Evolutionary conservation across 805 yeast genomes (phyloP), one percentile per base, ranked within the genome.

Genomic region (Wickerhamiella qilinensis): DNA sequence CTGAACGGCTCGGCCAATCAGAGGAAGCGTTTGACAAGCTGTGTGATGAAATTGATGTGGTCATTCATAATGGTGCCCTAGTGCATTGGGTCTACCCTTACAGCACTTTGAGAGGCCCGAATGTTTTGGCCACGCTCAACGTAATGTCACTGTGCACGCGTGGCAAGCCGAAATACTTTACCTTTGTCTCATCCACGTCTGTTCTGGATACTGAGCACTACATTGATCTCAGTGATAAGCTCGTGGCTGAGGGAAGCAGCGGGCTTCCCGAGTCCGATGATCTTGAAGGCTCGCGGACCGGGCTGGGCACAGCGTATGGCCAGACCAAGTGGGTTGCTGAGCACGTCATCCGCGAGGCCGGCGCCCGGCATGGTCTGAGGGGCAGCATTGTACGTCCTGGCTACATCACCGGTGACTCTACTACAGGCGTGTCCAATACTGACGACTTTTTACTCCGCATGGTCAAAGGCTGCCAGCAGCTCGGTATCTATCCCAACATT

Each of bases 31-130:
- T 94, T 93, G 33, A 47, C 1, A 36, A 51, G 6, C 67, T 91
- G 42, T 62, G 73, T 8, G 58, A 69, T 14, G 60, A 64, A 1
- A 65, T 88, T 41, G 98, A 93, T 57, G 77, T 77, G 3, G 75
- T 91, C 38, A 72, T 91, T 44, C 99, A 91, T 59, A 91, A 91
- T 50, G 98, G 97, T 64, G 99, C 99, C 15, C 67, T 86, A 44
- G 99, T 91, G 29, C 98, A 91, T 58, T 91, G 99, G 99, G 95
- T 86, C 2, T 91, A 81, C 57, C 97, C 98, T 20, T 91, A 91
- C 60, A 63, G 78, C 35, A 82, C 81, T 47, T 65, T 91, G 52
- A 73, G 97, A 50, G 94, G 83, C 47, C 91, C 97, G 25, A 91
- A 91, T 54, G 98, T 93, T 24, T 62, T 86, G 42, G 75, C 94